Conservation (phyloP, 768 basidiomycete species). For the Tricholoma matsutake region DNA sequence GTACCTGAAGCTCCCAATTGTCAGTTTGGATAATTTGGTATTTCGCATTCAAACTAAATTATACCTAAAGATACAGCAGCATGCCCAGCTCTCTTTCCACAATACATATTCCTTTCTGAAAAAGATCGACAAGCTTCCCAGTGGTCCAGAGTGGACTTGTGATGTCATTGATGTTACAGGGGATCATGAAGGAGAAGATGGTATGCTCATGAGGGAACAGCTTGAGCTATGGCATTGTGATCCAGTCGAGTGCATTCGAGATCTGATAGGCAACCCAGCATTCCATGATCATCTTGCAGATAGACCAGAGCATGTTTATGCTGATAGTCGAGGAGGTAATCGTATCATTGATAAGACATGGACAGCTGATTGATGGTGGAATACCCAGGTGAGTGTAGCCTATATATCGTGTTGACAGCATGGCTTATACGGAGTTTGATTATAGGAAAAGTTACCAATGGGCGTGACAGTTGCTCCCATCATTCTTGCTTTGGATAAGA, state of each 20-base stretch:
- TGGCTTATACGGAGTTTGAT: neutral
- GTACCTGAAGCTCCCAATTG: conserved; percentile 27
- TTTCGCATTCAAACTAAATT: too few relatives aligned
- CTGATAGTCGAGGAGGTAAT: too few relatives aligned
- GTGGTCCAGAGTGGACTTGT: neutral
- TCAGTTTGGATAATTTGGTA: conserved; percentile 9
- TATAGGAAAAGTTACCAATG: neutral
- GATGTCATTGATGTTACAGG: neutral
- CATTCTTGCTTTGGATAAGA: neutral
- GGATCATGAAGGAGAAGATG: neutral
- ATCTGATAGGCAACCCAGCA: neutral
- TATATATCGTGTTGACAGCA: neutral
- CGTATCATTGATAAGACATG: too few relatives aligned
- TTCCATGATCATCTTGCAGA: neutral
- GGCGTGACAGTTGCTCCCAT: too few relatives aligned
- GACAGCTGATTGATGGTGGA: too few relatives aligned
- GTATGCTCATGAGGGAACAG: too few relatives aligned
- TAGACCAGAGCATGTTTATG: neutral
- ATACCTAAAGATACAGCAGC: neutral
- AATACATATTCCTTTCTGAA: too few relatives aligned
- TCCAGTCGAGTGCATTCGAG: neutral
- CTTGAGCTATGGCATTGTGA: too few relatives aligned
- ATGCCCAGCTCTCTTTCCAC: too few relatives aligned
- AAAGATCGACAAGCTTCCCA: neutral
- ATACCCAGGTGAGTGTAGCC: too few relatives aligned